Percentiles rank a stretch among this genome's conserved stretches.
Conservation (phyloP, 2,329 filamentous ascomycete species). For the Pestalotiopsis sp. region DNA sequence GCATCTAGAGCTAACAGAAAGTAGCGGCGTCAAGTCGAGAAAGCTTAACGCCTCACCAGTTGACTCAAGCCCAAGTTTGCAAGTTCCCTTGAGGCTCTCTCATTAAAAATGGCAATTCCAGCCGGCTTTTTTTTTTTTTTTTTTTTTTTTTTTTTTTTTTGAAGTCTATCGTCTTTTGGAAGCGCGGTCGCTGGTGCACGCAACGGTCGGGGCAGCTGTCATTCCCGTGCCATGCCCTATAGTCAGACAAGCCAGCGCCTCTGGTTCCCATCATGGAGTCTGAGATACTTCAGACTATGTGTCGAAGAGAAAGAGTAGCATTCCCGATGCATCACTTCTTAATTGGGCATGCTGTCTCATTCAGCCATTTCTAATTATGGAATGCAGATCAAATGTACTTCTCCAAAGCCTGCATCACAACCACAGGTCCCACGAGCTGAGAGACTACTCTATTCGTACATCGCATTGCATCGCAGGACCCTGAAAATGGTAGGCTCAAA, state of each 20-base stretch:
- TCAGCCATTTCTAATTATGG: no score
- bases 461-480: constrained; percentile 11
- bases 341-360: no score
- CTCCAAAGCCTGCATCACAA: neutral
- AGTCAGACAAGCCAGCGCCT: no score
- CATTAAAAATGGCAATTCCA: neutral
- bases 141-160: no score
- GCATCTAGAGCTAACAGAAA: neutral
- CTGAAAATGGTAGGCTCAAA: constrained; percentile 1
- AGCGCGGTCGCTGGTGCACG: no score
- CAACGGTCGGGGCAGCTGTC: no score
- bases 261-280: no score
- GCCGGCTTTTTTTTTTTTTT: neutral
- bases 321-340: no score
- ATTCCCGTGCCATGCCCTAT: no score
- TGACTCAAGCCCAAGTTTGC: neutral
- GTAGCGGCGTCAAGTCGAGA: neutral
- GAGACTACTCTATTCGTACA: constrained; percentile 1
- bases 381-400: neutral
- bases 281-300: no score
- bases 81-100: neutral
- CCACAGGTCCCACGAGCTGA: neutral
- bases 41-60: constrained; percentile 7
- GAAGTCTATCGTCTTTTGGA: no score
- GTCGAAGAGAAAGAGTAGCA: no score